phyloP scores from a whole-genome alignment of 1,139 yeast genomes.

The Yamadazyma blattariae region DNA sequence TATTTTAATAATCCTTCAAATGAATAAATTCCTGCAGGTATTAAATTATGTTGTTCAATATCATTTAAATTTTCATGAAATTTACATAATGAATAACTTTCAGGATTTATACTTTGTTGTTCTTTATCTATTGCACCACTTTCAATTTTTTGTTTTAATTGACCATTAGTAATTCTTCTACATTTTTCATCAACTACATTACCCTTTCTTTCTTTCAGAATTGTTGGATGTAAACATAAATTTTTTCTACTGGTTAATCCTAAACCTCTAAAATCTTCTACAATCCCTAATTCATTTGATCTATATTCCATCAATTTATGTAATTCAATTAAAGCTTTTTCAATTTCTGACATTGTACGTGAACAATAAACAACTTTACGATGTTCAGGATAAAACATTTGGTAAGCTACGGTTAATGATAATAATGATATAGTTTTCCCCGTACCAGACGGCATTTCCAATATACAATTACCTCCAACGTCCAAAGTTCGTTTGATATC shows the following conservation, averaged over 20 bases:
- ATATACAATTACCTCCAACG: constrained; percentile 95
- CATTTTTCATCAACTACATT: constrained; percentile 93
- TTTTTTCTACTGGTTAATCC: constrained; percentile 95
- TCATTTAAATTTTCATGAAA: constrained; percentile 88
- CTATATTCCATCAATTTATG: constrained; percentile 85
- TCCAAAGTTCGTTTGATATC: constrained; percentile 91
- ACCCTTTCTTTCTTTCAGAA: constrained; percentile 89
- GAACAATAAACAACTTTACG: constrained; percentile 94
- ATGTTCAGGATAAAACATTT: constrained; percentile 92
- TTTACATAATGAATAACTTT: constrained; percentile 50
- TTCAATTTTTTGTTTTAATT: constrained; percentile 66
- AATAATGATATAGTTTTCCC: constrained; percentile 93
- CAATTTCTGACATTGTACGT: constrained; percentile 99
- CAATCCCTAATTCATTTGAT: constrained; percentile 74
- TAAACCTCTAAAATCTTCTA: constrained; percentile 86
- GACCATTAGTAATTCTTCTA: constrained; percentile 91
- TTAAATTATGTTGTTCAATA: constrained; percentile 79
- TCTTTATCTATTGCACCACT: constrained; percentile 53
- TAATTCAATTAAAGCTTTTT: constrained; percentile 93
- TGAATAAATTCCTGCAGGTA: constrained; percentile 93
- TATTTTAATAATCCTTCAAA: constrained; percentile 78
- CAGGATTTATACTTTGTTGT: constrained; percentile 41
- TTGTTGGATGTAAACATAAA: constrained; percentile 85
- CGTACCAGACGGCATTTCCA: constrained; percentile 99
- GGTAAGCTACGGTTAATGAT: constrained; percentile 91